Evolutionary conservation across 768 basidiomycete genomes (phyloP), one percentile per base, ranked within the genome.

Genomic region (Hygrophoropsis aurantiaca): DNA sequence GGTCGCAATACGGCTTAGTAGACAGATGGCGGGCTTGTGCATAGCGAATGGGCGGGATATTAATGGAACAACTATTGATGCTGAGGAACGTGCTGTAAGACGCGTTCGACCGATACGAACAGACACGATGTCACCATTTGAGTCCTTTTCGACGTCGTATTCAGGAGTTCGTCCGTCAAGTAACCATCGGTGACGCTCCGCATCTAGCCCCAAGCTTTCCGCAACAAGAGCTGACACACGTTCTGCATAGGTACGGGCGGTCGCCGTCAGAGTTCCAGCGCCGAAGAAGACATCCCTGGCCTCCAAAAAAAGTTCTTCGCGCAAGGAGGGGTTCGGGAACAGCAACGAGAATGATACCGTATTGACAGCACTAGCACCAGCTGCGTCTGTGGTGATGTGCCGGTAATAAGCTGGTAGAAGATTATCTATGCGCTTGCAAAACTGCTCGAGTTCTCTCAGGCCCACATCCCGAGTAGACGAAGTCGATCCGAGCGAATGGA

Each of bases 231-330:
- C 42, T 3, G 82, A 75, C 42, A 92, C 70, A 3, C 68, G 65
- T 6, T 76, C 72, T 13, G 70, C 51, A 52, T 83, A 78, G 4
- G 71, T 65, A 40, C 70, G 79, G 38, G 81, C 76, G 8, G 78
- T 63, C 1, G 74, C 52, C 2, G 82, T 84, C 40, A 77, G 72
- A 4, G 72, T 65, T 13, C 81, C 80, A 20, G 82, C 77, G 30
- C 91, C 90, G 54, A 97, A 91, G 70, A 99, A 97, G 19, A 95
- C 81, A 61, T 98, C 97, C 16, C 87, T 77, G 0, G 90, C 90
- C 59, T 94, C 90, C 34, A 91, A 72, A 57, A 85, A 94, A 24
- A 97, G 81, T 43, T 94, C 91, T 64, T 98, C 94, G 34, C 93
- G 83, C 2, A 94, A 60, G 0, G 77, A 67, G 4, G 86, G 81